Conservation (phyloP, 2,329 filamentous ascomycete species). For the Myotisia sp. region DNA sequence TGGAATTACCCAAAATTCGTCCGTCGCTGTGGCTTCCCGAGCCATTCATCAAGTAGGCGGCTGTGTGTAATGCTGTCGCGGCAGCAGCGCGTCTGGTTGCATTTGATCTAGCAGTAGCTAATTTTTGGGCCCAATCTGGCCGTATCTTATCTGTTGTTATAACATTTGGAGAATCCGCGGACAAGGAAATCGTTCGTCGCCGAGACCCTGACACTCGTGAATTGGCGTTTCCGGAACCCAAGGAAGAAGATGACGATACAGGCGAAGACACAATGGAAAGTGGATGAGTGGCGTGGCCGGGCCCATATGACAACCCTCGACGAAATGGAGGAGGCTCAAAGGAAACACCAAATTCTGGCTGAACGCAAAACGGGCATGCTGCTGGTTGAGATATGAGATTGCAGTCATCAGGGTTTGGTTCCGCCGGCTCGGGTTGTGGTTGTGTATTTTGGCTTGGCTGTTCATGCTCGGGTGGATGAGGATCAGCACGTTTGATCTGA, state of each 20-base stretch:
- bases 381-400: conserved; percentile 82
- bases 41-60: conserved; percentile 72
- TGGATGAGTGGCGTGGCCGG: conserved; percentile 36
- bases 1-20: conserved; percentile 43
- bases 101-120: conserved; percentile 71
- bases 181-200: conserved; percentile 54
- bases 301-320: conserved; percentile 59
- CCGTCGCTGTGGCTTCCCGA: conserved; percentile 30
- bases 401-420: conserved; percentile 34
- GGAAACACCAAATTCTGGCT: conserved; percentile 89
- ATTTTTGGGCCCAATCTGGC: conserved; percentile 86
- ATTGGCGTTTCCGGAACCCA: conserved; percentile 44
- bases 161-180: conserved; percentile 69
- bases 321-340: conserved; percentile 83
- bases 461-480: conserved; percentile 70
- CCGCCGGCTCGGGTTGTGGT: conserved; percentile 20
- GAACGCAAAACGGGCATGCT: conserved; percentile 86
- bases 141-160: conserved; percentile 86
- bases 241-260: conserved; percentile 73
- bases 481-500: conserved; percentile 89
- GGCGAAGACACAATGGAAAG: conserved; percentile 48
- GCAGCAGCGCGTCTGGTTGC: conserved; percentile 77
- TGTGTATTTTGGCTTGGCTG: conserved; percentile 29
- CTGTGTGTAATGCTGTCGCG: conserved; percentile 85
- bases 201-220: conserved; percentile 29